Base-by-base conservation (phyloP, 768 basidiomycete genomes). In the Lentinula sp. region DNA sequence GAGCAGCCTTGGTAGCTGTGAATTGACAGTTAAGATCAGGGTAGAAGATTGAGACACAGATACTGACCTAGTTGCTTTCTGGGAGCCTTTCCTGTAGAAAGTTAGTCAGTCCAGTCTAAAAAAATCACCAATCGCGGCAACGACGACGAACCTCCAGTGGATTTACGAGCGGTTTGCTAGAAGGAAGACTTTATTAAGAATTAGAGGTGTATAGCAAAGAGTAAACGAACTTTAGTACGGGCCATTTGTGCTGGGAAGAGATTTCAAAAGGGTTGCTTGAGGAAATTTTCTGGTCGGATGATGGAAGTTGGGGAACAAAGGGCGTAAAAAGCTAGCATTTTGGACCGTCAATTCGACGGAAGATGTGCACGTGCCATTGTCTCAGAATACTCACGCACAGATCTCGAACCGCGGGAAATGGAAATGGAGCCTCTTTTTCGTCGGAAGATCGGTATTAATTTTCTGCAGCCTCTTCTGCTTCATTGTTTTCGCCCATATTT, bases 111-210 rank as follows among this genome's bases (percentile, higher is more conserved):
- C 51, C 41, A 57, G 57, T 62, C 13, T 2, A 4, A 39, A 39
- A 39, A 60, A 64, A 37, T 15, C 3, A 58, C 39, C 54, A n/a
- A n/a, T n/a, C n/a, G n/a, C 18, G 65, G 61, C 63, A 65, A 64
- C 62, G 66, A 67, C 59, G 61, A 77, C 85, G 67, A 68, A 87
- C 94, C 95, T 90, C 96, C 96, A 66, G 96, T 97, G 61, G 95
- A 97, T 83, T 98, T 97, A 79, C 95, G 93, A 72, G 95, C 95
- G 73, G 95, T 97, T 94, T 97, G 95, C 95, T 94, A 66, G 62
- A 39, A 63, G 70, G 71, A 67, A 69, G 72, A 28, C 28, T 28
- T 28, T 70, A 15, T 43, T 32, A 56, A 59, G 71, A 37, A 64
- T 49, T 61, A 58, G 41, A 59, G 60, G 28, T 53, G 20, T 62